These are phyloP conservation scores for Pugionium dolabratum DNA, from an alignment of 345 rosid genomes.

Conservation along the genomic window DNA sequence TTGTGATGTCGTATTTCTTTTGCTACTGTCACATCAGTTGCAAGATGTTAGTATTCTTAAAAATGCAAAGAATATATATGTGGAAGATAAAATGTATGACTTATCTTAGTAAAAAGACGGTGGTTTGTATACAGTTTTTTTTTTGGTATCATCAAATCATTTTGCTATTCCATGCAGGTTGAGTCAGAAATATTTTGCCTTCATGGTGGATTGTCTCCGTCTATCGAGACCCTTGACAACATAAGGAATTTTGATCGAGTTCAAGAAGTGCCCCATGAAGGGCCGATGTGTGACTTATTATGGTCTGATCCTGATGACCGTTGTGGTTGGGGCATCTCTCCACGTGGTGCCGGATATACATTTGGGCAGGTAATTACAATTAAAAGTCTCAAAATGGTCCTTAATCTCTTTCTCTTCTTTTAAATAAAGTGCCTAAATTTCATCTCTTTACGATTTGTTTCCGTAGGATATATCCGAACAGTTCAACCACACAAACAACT, in stretches of 20 bases:
- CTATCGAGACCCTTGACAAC: constrained; percentile 87
- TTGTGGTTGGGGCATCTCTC: constrained; percentile 97
- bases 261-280: constrained; percentile 98
- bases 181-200: constrained; percentile 54
- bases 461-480: constrained; percentile 93
- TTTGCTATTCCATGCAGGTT: constrained; percentile 53
- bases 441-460: constrained; percentile 18
- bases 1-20: constrained; percentile 12
- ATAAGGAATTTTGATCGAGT: constrained; percentile 90
- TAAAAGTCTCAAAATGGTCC: background rate
- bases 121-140: background rate
- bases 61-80: constrained; percentile 21
- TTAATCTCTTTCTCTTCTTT: constrained; percentile 1
- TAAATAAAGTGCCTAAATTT: constrained; percentile 11
- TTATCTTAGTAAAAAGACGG: constrained; percentile 14
- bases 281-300: constrained; percentile 98
- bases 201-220: constrained; percentile 91
- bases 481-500: constrained; percentile 83
- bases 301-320: constrained; percentile 99
- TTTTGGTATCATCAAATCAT: constrained; percentile 2
- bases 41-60: constrained; percentile 35
- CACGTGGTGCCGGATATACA: constrained; percentile 95
- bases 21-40: constrained; percentile 31
- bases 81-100: constrained; percentile 30
- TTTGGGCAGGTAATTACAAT: constrained; percentile 77